These are phyloP conservation scores for Penicillium corylophilum DNA, from an alignment of 2,329 filamentous ascomycete species.

Conservation along the genomic window DNA sequence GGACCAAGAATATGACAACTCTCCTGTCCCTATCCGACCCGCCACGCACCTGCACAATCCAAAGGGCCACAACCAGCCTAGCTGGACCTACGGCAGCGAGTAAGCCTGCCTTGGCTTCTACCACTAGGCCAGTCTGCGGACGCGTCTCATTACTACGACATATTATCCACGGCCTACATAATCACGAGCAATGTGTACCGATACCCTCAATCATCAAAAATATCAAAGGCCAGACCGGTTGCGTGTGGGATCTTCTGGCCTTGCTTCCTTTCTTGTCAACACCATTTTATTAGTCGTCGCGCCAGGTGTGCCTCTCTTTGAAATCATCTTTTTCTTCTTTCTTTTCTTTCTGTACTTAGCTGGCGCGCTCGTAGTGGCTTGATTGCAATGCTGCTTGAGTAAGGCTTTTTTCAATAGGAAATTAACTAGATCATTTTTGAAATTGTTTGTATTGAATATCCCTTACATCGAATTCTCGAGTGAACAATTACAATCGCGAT, in stretches of 20 bases:
- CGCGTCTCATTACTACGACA: background rate
- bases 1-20: constrained; percentile 42
- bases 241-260: background rate
- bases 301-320: background rate
- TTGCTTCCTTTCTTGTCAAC: background rate
- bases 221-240: background rate
- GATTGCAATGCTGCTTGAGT: background rate
- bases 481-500: too few species aligned
- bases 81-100: constrained; percentile 46
- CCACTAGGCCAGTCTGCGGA: background rate
- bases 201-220: constrained; percentile 17
- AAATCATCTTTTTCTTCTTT: background rate
- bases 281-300: background rate
- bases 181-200: constrained; percentile 26
- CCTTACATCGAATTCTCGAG: too few species aligned
- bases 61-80: constrained; percentile 34
- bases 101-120: constrained; percentile 4
- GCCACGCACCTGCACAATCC: constrained; percentile 26
- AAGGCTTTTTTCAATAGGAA: background rate
- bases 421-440: background rate
- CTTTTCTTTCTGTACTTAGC: background rate
- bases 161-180: constrained; percentile 6
- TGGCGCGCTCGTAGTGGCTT: background rate
- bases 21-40: constrained; percentile 31
- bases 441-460: too few species aligned